Evolutionary conservation across 2,329 filamentous ascomycete species (phyloP).

Genomic region (Talaromyces sp.): DNA sequence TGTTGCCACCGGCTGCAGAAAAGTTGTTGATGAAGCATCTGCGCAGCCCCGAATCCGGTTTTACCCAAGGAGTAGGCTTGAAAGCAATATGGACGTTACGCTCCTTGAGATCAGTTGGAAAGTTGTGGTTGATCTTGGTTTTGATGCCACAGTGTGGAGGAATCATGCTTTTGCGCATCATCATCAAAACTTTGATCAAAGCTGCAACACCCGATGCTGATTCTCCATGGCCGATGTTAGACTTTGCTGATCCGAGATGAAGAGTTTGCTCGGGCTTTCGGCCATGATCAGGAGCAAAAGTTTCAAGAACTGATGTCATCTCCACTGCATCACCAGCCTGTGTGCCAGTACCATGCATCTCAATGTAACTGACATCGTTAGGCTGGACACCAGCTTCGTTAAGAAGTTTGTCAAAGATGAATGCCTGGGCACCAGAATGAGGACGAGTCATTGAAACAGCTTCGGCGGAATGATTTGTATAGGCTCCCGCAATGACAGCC

Average conservation of each 20-base stretch:
- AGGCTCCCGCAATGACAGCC: slow-evolving; percentile 43
- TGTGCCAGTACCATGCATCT: slow-evolving; percentile 44
- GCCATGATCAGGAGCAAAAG: slow-evolving; percentile 32
- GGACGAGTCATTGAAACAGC: slow-evolving; percentile 48
- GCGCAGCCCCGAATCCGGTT: slow-evolving; percentile 31
- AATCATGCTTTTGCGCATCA: slow-evolving; percentile 62
- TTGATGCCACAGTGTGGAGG: slow-evolving; percentile 68
- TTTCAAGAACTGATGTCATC: slow-evolving; percentile 34
- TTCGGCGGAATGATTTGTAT: slow-evolving; percentile 46
- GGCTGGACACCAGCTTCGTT: slow-evolving; percentile 36
- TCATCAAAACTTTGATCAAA: slow-evolving; percentile 62
- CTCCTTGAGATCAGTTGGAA: slow-evolving; percentile 33
- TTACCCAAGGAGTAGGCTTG: slow-evolving; percentile 39
- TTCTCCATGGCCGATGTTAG: slow-evolving; percentile 46
- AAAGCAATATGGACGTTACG: slow-evolving; percentile 41
- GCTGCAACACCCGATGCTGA: slow-evolving; percentile 33
- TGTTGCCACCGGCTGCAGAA: slow-evolving; percentile 69
- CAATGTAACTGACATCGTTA: slow-evolving; percentile 36
- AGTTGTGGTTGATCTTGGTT: slow-evolving; percentile 34
- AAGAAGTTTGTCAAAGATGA: slow-evolving; percentile 39
- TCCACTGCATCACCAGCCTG: slow-evolving; percentile 41
- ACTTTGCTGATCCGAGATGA: slow-evolving; percentile 34
- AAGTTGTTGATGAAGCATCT: slow-evolving; percentile 62
- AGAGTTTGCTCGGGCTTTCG: slow-evolving; percentile 33
- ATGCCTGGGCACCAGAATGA: slow-evolving; percentile 38